Conservation (phyloP, 169 alveolate genomes). For the Ichthyophthirius multifiliis region DNA sequence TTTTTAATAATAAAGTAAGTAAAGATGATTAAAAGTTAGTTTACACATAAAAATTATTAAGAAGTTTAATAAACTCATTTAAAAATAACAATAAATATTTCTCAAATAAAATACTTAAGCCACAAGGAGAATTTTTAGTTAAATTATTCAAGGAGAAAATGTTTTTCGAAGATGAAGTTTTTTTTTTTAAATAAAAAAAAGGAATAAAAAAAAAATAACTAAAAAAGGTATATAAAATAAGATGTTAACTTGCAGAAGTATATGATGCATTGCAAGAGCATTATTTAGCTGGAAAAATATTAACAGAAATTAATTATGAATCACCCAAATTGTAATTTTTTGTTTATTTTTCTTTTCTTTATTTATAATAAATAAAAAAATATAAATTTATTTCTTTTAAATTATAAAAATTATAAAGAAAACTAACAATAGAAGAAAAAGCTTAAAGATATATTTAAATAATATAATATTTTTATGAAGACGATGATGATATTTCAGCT, state of each 20-base stretch:
- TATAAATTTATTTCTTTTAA: background rate
- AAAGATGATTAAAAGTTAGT: background rate
- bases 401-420: background rate
- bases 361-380: background rate
- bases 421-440: slow-evolving; percentile 43
- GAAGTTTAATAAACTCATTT: background rate
- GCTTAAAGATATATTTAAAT: slow-evolving; percentile 42
- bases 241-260: no score
- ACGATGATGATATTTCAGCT: slow-evolving; percentile 69
- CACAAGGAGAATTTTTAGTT: background rate
- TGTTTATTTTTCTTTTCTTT: background rate
- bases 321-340: background rate
- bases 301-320: background rate
- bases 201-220: no score
- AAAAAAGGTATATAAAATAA: no score
- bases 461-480: slow-evolving; percentile 66
- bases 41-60: background rate
- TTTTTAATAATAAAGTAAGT: background rate
- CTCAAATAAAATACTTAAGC: no score
- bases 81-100: background rate
- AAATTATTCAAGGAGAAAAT: background rate
- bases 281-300: background rate
- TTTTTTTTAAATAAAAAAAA: no score
- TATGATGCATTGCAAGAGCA: background rate
- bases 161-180: background rate